phyloP scores from a whole-genome alignment of 768 basidiomycete genomes.

The Suillus lakei region DNA sequence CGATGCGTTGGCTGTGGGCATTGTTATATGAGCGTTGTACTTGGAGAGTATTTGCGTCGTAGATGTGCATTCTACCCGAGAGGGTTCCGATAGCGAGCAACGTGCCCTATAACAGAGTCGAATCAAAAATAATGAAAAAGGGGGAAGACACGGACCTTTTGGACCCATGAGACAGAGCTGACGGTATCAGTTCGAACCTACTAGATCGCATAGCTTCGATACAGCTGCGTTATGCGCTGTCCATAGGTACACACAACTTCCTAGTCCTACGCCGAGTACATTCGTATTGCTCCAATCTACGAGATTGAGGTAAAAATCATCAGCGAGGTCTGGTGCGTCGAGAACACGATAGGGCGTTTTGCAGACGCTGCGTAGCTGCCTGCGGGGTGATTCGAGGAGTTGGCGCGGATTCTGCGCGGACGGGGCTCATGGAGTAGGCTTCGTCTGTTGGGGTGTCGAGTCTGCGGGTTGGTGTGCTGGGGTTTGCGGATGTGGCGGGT shows the following conservation, averaged over 20 bases:
- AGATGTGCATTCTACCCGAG: conserved; percentile 88
- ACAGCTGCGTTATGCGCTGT: conserved; percentile 93
- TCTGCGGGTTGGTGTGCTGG: conserved; percentile 56
- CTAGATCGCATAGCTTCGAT: conserved; percentile 87
- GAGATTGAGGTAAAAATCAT: conserved; percentile 98
- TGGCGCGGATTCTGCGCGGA: conserved; percentile 81
- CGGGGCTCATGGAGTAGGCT: conserved; percentile 89
- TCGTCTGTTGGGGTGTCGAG: conserved; percentile 88
- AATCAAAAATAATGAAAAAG: not conserved
- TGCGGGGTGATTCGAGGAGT: conserved; percentile 83
- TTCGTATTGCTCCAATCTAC: conserved; percentile 98
- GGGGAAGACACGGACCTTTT: conserved; percentile 49
- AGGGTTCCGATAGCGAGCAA: conserved; percentile 93
- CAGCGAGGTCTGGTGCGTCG: conserved; percentile 95
- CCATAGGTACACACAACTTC: conserved; percentile 95
- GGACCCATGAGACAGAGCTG: conserved; percentile 93
- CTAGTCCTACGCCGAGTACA: conserved; percentile 85
- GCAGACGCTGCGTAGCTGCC: conserved; percentile 80
- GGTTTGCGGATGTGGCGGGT: conserved; percentile 57
- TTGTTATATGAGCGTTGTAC: conserved; percentile 80
- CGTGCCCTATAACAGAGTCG: conserved; percentile 55
- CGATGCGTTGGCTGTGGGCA: conserved; percentile 89
- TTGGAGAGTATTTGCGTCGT: conserved; percentile 82
- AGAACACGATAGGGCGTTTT: conserved; percentile 97
- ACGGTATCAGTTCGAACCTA: conserved; percentile 68